Evolutionary conservation across 208 protist species (phyloP), one percentile per base, ranked within the genome.

Genomic region (Leishmania mexicana): DNA sequence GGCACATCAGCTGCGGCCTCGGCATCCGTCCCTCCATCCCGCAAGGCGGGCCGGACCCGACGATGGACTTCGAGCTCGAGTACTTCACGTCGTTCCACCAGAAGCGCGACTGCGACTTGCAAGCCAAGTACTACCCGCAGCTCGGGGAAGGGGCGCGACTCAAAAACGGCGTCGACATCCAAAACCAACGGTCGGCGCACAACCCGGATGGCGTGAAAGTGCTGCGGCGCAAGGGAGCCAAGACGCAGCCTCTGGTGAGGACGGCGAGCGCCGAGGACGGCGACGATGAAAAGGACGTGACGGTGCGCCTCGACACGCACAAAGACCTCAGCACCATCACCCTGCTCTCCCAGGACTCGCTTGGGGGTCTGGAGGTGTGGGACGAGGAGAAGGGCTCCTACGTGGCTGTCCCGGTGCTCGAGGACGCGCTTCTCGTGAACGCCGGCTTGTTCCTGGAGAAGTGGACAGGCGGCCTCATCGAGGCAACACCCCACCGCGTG

Each of bases 291-390:
- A 71, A 84, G 49, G 88, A 90, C 40, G 80, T 87, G 45, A 72
- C 83, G 38, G 76, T 95, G 49, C 94, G 94, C 1, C 87, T 97
- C 13, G 94, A 96, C 78, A 90, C 91, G 17, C 94, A 97, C 84
- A 96, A 95, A 80, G 94, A 97, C 85, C 85, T 96, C 76, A 95
- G 93, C 84, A 96, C 93, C 70, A 83, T 97, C 79, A 97, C 94
- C 28, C 86, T 97, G 10, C 90, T 97, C 67, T 89, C 92, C 21
- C 94, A 97, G 85, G 94, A 97, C 76, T 83, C 92, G 24, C 88
- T 96, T 38, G 94, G 94, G 54, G 94, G 94, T 4, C 71, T 97
- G 21, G 94, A 97, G 85, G 93, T 96, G 58, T 97, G 91, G 89
- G 93, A 97, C 76, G 89, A 90, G 54, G 89, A 90, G 79, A 85